Evolutionary conservation across 2,329 filamentous ascomycete species (phyloP).

Genomic region (Alternaria brassicae): DNA sequence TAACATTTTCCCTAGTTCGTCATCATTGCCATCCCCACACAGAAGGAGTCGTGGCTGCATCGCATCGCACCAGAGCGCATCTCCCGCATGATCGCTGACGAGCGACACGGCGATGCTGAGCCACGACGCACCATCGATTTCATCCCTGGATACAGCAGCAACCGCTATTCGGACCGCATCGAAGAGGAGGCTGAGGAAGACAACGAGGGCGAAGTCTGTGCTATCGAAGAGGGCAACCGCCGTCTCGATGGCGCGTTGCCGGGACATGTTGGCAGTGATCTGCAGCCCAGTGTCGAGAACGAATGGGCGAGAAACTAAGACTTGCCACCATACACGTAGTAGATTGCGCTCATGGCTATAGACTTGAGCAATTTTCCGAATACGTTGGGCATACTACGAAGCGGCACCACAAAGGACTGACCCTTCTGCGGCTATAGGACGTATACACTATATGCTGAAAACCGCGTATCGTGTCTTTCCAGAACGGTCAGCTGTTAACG

Average conservation of each 20-base stretch:
- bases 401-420: neutral
- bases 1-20: slow-evolving; percentile 28
- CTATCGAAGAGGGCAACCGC: slow-evolving; percentile 30
- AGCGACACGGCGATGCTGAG: slow-evolving; percentile 31
- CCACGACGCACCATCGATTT: slow-evolving; percentile 40
- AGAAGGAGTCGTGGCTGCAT: slow-evolving; percentile 44
- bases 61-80: slow-evolving; percentile 40
- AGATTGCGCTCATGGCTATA: neutral
- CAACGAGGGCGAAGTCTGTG: slow-evolving; percentile 19
- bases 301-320: slow-evolving; percentile 32
- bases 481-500: neutral
- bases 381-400: neutral
- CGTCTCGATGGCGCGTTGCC: slow-evolving; percentile 28
- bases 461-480: neutral
- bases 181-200: slow-evolving; percentile 36
- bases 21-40: slow-evolving; percentile 42
- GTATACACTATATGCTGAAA: neutral
- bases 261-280: slow-evolving; percentile 22
- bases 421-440: neutral
- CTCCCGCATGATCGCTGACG: slow-evolving; percentile 42
- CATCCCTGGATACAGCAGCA: slow-evolving; percentile 33
- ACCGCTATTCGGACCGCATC: slow-evolving; percentile 40
- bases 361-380: neutral
- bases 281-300: slow-evolving; percentile 33
- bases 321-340: neutral